Conservation (phyloP, 805 yeast species). For the Candida peoriensis region DNA sequence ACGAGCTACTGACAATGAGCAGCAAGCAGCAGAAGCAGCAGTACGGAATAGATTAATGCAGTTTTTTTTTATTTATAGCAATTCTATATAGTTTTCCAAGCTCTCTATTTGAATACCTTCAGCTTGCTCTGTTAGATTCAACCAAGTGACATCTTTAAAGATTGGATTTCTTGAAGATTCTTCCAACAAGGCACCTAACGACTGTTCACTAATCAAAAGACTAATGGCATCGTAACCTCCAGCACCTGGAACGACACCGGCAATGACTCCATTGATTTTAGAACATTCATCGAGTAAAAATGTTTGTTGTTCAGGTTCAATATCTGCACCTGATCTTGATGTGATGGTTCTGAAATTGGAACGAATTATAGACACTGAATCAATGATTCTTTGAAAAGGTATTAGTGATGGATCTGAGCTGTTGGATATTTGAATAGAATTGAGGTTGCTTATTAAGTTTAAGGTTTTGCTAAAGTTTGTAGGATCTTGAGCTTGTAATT, state of each 20-base stretch:
- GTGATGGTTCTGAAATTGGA: constrained; percentile 57
- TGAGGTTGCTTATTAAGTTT: constrained; percentile 11
- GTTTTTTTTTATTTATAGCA: constrained; percentile 9
- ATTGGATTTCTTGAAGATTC: constrained; percentile 23
- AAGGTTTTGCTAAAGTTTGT: constrained; percentile 6
- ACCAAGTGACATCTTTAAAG: constrained; percentile 56
- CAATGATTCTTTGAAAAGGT: constrained; percentile 31
- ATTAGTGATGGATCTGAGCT: constrained; percentile 4
- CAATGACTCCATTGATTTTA: constrained; percentile 66
- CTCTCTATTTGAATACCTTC: constrained; percentile 51
- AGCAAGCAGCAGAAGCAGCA: too few relatives aligned
- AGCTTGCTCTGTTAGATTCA: constrained; percentile 58
- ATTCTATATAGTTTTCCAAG: constrained; percentile 23
- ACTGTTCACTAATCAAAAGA: constrained; percentile 49
- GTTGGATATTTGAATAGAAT: constrained; percentile 7
- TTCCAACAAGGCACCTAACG: constrained; percentile 30
- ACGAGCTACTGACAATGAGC: too few relatives aligned
- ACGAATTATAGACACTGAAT: constrained; percentile 49
- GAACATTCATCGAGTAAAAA: constrained; percentile 54
- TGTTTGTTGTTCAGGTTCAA: constrained; percentile 83
- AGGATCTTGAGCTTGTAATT: constrained; percentile 12
- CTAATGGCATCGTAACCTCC: constrained; percentile 96
- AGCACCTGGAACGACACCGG: constrained; percentile 99
- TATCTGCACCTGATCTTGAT: constrained; percentile 65
- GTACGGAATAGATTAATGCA: too few relatives aligned